Evolutionary conservation across 768 basidiomycete species (phyloP).

Genomic region (Rhodosporidiobolus odoratus): DNA sequence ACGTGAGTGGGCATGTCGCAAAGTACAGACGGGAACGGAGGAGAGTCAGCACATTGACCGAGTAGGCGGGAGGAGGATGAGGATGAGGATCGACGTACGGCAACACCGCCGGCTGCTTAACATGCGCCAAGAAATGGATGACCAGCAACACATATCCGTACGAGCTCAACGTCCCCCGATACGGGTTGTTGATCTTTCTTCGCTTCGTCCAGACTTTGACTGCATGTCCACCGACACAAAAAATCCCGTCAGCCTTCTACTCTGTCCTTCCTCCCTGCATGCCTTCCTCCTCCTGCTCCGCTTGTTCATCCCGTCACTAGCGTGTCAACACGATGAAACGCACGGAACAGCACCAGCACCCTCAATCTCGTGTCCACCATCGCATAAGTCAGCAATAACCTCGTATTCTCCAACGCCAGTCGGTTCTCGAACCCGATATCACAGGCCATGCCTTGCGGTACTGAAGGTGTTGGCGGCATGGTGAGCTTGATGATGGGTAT

Average conservation of each 20-base stretch:
- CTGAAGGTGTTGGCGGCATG: slow-evolving; percentile 57
- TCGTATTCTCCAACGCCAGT: slow-evolving; percentile 92
- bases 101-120: slow-evolving; percentile 92
- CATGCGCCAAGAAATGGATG: slow-evolving; percentile 94
- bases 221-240: slow-evolving; percentile 44
- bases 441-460: slow-evolving; percentile 79
- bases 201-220: slow-evolving; percentile 99
- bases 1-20: background rate
- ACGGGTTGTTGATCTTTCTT: slow-evolving; percentile 97
- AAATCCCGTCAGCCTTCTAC: background rate
- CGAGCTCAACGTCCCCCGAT: slow-evolving; percentile 90
- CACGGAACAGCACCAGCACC: slow-evolving; percentile 91
- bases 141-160: slow-evolving; percentile 98
- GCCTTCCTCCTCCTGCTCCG: background rate
- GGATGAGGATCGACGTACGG: slow-evolving; percentile 51
- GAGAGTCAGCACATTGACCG: background rate
- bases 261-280: too few relatives aligned
- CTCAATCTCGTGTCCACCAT: slow-evolving; percentile 91
- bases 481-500: slow-evolving; percentile 98
- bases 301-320: too few relatives aligned
- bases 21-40: slow-evolving; percentile 1
- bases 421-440: slow-evolving; percentile 99
- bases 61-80: background rate
- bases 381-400: slow-evolving; percentile 92
- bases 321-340: slow-evolving; percentile 53